phyloP scores from a whole-genome alignment of 148 eudicot genomes.

The Selenicereus undatus region DNA sequence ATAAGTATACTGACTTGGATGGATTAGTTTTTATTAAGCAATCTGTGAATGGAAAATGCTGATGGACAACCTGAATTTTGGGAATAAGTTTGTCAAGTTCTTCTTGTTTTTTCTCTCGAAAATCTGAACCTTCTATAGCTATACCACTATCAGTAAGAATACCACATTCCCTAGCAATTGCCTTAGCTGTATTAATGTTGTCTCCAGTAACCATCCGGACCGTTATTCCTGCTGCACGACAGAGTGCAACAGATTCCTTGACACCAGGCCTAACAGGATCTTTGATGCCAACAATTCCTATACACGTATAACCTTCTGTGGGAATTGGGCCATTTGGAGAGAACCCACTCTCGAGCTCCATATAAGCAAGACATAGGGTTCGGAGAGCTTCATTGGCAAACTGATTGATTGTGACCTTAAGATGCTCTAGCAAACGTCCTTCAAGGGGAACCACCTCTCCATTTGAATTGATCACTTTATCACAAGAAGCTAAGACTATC shows the following conservation, averaged over 20 bases:
- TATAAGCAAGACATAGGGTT: constrained; percentile 83
- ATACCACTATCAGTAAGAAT: constrained; percentile 85
- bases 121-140: constrained; percentile 94
- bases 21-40: background rate
- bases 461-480: constrained; percentile 57
- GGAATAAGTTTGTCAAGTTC: constrained; percentile 69
- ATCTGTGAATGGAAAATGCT: too few relatives aligned
- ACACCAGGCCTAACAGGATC: constrained; percentile 98
- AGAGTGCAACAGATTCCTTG: constrained; percentile 82
- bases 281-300: constrained; percentile 93
- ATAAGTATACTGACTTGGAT: too few relatives aligned
- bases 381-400: constrained; percentile 86
- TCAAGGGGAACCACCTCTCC: constrained; percentile 74
- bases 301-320: constrained; percentile 62
- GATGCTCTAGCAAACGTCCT: constrained; percentile 43
- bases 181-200: constrained; percentile 93
- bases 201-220: constrained; percentile 98
- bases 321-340: constrained; percentile 62
- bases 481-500: constrained; percentile 81
- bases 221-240: constrained; percentile 87
- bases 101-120: constrained; percentile 69
- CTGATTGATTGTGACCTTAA: constrained; percentile 59
- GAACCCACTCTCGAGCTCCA: constrained; percentile 56
- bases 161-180: constrained; percentile 97
- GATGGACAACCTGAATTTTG: constrained; percentile 61